Base-by-base conservation (phyloP, 306 rosid genomes). In the Quercus bicolor region DNA sequence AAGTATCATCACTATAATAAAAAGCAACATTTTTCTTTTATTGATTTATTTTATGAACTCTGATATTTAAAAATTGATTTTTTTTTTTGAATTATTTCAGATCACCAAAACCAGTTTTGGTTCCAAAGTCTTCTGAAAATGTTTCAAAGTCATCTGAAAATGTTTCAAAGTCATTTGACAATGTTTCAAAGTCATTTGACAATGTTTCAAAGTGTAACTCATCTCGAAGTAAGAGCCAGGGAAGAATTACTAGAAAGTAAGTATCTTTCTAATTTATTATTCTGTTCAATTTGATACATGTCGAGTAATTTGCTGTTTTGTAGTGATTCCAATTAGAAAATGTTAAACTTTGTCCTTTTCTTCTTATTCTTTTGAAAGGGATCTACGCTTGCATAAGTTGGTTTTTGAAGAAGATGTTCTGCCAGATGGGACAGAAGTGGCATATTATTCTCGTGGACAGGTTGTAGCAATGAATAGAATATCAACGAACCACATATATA, bases 201-300 rank as follows among this genome's bases (percentile, higher is more conserved):
- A 78, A 70, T 70, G 85, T 81, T 81, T 82, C 84, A 76, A 93
- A 91, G 87, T 74, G 81, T 72, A 86, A 76, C 64, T 56, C 89
- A 7, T 83, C 92, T 29, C 86, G 78, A 80, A 88, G 86, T 70
- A 93, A 85, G 88, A 90, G 90, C 81, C 96, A 85, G 66, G 98
- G 99, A 85, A 86, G 84, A 86, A 57, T 96, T 75, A 96, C 99
- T 18, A 87, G 85, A 79, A 96, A 96, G 99, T 94, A 79, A 82
- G 91, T 84, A 23, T 28, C 28, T 76, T 59, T 60, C 76, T 45
- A n/a, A 54, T 65, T 55, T 72, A 26, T 80, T 53, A 20, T 34
- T 69, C 10, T 24, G 4, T 48, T 15, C 75, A 40, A 21, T 53
- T 26, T 52, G 65, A 45, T 53, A 34, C 75, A 56, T 75, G 18